Evolutionary conservation across 257 asterid species (phyloP).

Genomic region (Petunia axillaris): DNA sequence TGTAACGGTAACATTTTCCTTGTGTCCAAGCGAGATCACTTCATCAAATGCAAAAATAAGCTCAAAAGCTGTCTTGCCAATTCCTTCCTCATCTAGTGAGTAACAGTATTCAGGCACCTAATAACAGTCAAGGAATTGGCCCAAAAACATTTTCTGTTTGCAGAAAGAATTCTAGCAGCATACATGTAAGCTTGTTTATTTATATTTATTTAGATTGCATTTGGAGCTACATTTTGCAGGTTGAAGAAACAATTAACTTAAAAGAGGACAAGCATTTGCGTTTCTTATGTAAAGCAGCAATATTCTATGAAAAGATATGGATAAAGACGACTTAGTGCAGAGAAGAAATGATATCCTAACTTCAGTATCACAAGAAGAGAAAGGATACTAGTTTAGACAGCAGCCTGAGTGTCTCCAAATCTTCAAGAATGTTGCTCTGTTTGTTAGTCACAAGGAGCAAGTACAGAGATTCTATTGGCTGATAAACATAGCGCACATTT

Average conservation of each 20-base stretch:
- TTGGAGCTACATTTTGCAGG: conserved; percentile 11
- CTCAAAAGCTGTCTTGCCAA: conserved; percentile 82
- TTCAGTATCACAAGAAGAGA: conserved; percentile 27
- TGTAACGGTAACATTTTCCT: conserved; percentile 87
- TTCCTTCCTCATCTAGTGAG: conserved; percentile 91
- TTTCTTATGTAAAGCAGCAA: neutral
- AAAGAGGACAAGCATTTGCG: neutral
- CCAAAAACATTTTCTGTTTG: conserved; percentile 17
- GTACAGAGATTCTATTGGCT: conserved; percentile 86
- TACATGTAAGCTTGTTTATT: neutral
- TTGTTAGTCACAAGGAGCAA: conserved; percentile 91
- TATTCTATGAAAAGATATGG: neutral
- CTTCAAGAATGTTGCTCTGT: conserved; percentile 96
- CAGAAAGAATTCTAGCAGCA: conserved; percentile 4
- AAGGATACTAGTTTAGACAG: conserved; percentile 93
- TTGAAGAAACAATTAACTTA: neutral
- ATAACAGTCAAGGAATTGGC: conserved; percentile 46
- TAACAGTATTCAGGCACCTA: conserved; percentile 94
- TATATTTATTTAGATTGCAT: neutral
- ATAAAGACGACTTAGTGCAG: conserved; percentile 26
- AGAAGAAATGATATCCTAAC: conserved; percentile 22
- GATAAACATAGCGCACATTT: conserved; percentile 92
- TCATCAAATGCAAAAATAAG: conserved; percentile 93
- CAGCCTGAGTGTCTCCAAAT: conserved; percentile 86
- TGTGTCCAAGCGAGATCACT: conserved; percentile 88